These are phyloP conservation scores for Ulota crispa DNA, from an alignment of 225 moss, liverwort and hornwort genomes.

Conservation along the genomic window DNA sequence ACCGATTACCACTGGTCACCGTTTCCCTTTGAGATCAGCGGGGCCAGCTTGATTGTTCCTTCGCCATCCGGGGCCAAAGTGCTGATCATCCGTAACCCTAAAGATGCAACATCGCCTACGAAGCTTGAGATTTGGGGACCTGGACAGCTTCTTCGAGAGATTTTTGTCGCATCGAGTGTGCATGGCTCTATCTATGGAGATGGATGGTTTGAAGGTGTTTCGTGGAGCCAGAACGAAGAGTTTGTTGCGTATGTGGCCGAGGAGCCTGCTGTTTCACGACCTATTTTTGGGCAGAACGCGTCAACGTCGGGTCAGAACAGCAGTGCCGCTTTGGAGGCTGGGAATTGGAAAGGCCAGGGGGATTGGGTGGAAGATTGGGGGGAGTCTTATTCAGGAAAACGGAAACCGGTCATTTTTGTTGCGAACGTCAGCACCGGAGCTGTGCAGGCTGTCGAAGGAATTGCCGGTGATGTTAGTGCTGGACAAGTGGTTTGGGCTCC, in stretches of 20 bases:
- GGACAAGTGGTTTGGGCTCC: slow-evolving; percentile 99
- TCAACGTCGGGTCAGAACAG: slow-evolving; percentile 58
- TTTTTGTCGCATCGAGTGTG: slow-evolving; percentile 66
- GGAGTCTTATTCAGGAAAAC: slow-evolving; percentile 89
- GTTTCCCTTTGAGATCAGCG: slow-evolving; percentile 93
- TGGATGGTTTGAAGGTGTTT: slow-evolving; percentile 97
- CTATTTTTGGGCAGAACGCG: slow-evolving; percentile 67
- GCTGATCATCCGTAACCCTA: slow-evolving; percentile 79
- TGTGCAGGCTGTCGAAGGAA: slow-evolving; percentile 91
- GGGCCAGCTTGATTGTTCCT: slow-evolving; percentile 81
- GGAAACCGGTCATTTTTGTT: slow-evolving; percentile 81
- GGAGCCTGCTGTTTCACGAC: slow-evolving; percentile 69
- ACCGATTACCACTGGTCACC: slow-evolving; percentile 95
- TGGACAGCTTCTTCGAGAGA: slow-evolving; percentile 83
- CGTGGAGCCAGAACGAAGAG: slow-evolving; percentile 88
- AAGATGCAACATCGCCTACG: slow-evolving; percentile 62
- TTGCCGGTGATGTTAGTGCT: slow-evolving; percentile 80
- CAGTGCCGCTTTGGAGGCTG: slow-evolving; percentile 58
- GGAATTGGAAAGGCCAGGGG: slow-evolving; percentile 98
- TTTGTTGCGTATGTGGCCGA: slow-evolving; percentile 90
- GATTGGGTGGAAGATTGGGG: slow-evolving; percentile 99
- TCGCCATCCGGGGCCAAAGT: slow-evolving; percentile 89
- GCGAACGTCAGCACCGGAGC: slow-evolving; percentile 69
- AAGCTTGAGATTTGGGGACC: slow-evolving; percentile 99
- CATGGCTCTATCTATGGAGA: slow-evolving; percentile 90